Evolutionary conservation across 106 monocot species (phyloP), one percentile per base, ranked within the genome.

Genomic region (Apostasia shenzhenica): DNA sequence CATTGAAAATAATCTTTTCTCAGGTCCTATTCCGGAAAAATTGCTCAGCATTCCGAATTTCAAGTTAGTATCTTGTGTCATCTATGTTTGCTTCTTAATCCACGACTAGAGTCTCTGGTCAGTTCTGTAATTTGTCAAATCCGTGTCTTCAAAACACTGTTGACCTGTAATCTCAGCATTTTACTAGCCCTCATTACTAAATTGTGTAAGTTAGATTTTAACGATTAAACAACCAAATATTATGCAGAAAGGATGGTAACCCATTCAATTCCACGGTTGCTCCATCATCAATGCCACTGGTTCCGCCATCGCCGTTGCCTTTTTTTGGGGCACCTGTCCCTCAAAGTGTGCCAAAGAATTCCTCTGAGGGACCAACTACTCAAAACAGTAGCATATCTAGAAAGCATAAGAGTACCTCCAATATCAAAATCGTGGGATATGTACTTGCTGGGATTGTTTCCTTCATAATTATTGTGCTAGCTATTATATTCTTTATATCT

Each of bases 191-290:
- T 8, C 50, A 10, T 40, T 45, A 62, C 12, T 62, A 11, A 3
- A 5, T 26, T 62, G 45, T 63, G 4, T 39, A 8, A 65, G 26
- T 48, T 48, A 12, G 46, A 65, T 48, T 65, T 65, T 65, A 14
- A 48, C 48, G 46, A n/a, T 48, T 47, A 45, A 4, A 43, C 71
- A 40, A 71, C 40, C 60, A 50, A 51, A 71, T 61, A 14, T 61
- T 59, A 9, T 78, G 75, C 92, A 99, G 99, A 67, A 88, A 78
- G 73, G 93, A 90, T 76, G 99, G 99, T 10, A 99, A 99, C 70
- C 90, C 90, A 66, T 93, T 99, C 58, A 93, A 93, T 84, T 85
- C 87, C 12, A 81, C 72, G 2, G 73, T 84, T 66, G 78, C 81
- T 64, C 99, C 99, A 55, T 72, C 89, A 43, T 26, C 82, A 45